A percentile compares a stretch with the other conserved stretches of the same genome.
phyloP scores from a whole-genome alignment of 1,284 basidiomycete genomes.

The Phellopilus nigrolimitatus region DNA sequence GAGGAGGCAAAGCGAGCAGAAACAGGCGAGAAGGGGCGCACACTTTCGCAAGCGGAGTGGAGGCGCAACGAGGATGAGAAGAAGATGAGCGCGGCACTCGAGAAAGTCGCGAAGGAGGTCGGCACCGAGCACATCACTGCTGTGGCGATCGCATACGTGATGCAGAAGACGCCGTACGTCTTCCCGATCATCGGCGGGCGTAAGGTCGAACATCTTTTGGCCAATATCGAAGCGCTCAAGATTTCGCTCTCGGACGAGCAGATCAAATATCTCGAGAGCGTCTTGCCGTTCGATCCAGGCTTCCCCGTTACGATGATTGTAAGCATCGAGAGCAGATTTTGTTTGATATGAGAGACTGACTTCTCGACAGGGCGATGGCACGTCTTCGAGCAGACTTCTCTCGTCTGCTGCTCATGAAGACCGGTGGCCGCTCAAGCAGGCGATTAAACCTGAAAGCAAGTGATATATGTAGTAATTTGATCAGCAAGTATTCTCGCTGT shows the following conservation, averaged over 20 bases:
- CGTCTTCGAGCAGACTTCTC: not conserved
- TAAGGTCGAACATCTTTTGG: constrained; percentile 26
- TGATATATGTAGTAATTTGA: too few species aligned
- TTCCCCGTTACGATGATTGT: constrained; percentile 28
- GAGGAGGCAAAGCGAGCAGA: constrained; percentile 13
- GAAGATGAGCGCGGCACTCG: constrained; percentile 10
- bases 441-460: not conserved
- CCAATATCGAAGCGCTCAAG: constrained; percentile 26
- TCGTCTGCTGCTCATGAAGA: constrained; percentile 7
- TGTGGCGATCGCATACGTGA: constrained; percentile 20
- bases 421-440: constrained; percentile 6
- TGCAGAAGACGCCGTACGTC: constrained; percentile 20
- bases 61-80: constrained; percentile 20
- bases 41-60: constrained; percentile 3
- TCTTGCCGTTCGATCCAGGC: constrained; percentile 26
- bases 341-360: not conserved
- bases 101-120: constrained; percentile 30
- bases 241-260: constrained; percentile 25
- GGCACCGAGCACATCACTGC: constrained; percentile 22
- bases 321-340: constrained; percentile 25
- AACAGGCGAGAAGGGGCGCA: constrained; percentile 23
- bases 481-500: too few species aligned
- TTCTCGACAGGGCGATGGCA: constrained; percentile 18
- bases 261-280: constrained; percentile 18
- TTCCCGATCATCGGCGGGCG: constrained; percentile 28